Evolutionary conservation across 2,329 filamentous ascomycete genomes (phyloP).

Genomic region (Aspergillus oerlinghausenensis): DNA sequence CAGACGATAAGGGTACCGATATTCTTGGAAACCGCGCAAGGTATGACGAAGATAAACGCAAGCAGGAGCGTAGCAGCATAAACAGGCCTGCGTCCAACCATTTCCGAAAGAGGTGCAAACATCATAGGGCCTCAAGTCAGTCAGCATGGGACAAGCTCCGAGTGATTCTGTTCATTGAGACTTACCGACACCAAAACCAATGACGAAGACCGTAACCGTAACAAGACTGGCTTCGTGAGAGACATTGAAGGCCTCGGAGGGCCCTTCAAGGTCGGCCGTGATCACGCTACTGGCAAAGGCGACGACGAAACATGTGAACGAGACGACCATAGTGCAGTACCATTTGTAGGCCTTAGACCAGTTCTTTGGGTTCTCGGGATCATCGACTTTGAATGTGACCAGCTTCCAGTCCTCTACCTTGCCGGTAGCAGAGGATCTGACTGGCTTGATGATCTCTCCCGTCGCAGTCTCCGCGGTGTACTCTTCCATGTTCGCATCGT

Average conservation of each 20-base stretch:
- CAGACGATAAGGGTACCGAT: constrained; percentile 72
- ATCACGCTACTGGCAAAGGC: constrained; percentile 69
- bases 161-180: not conserved
- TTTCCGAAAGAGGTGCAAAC: constrained; percentile 74
- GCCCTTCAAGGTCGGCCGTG: constrained; percentile 67
- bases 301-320: constrained; percentile 69
- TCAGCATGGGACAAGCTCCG: constrained; percentile 8
- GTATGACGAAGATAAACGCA: constrained; percentile 75
- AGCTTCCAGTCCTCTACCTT: constrained; percentile 55
- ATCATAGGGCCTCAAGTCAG: constrained; percentile 59
- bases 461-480: constrained; percentile 58
- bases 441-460: constrained; percentile 57
- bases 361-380: constrained; percentile 79
- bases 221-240: constrained; percentile 69
- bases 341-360: constrained; percentile 76
- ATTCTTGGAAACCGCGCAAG: constrained; percentile 71
- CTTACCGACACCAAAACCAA: constrained; percentile 72
- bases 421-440: constrained; percentile 52
- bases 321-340: constrained; percentile 82
- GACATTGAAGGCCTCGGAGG: constrained; percentile 60
- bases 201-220: constrained; percentile 70
- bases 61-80: constrained; percentile 65
- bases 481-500: constrained; percentile 60
- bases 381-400: constrained; percentile 66
- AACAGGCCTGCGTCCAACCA: constrained; percentile 66